A percentile compares a stretch with the other conserved stretches of the same genome.
Evolutionary conservation across 2,329 filamentous ascomycete species (phyloP).

Genomic region (Juglanconis sp.): DNA sequence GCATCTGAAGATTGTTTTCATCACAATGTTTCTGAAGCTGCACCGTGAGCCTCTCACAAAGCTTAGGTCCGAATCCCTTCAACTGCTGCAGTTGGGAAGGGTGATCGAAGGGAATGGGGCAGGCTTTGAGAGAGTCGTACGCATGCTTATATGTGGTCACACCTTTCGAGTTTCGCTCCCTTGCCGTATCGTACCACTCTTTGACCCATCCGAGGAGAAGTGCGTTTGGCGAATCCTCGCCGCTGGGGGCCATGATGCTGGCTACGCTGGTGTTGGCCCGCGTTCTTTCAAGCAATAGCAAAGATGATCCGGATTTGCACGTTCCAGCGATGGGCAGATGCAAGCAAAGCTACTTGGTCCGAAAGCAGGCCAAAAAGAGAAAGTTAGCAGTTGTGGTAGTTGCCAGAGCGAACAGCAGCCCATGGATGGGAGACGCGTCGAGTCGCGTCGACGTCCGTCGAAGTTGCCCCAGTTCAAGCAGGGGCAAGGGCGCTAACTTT

Average conservation of each 20-base stretch:
- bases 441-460: constrained; percentile 4
- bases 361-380: neutral
- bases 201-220: constrained; percentile 71
- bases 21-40: constrained; percentile 58
- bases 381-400: neutral
- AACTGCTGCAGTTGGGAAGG: constrained; percentile 70
- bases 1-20: constrained; percentile 66
- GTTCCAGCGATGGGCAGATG: neutral
- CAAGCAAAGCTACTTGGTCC: neutral
- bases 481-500: neutral
- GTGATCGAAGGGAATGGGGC: constrained; percentile 67
- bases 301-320: neutral
- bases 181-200: constrained; percentile 71
- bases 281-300: neutral
- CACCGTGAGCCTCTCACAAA: constrained; percentile 67
- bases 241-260: constrained; percentile 14
- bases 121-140: constrained; percentile 72
- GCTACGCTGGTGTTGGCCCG: neutral
- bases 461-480: neutral
- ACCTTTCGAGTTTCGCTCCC: constrained; percentile 67
- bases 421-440: constrained; percentile 3
- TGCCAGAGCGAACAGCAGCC: constrained; percentile 1
- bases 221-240: constrained; percentile 60
- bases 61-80: constrained; percentile 69
- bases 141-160: constrained; percentile 71